These are phyloP conservation scores for Daedaleopsis nitida DNA, from an alignment of 768 basidiomycete genomes.

Conservation along the genomic window DNA sequence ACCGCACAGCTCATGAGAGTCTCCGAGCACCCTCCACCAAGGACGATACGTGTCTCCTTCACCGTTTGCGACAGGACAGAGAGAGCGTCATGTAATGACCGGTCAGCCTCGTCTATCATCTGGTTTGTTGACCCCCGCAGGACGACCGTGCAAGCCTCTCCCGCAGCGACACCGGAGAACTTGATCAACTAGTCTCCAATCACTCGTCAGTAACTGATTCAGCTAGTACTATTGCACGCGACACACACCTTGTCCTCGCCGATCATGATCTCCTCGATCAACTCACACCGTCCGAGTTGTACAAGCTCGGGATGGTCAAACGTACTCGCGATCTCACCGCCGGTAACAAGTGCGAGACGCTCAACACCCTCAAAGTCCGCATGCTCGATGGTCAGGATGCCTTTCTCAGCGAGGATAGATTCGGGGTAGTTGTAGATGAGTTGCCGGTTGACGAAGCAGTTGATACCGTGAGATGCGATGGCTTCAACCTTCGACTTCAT, in stretches of 20 bases:
- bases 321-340: conserved; percentile 95
- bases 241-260: conserved; percentile 91
- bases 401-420: conserved; percentile 89
- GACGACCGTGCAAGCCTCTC: conserved; percentile 97
- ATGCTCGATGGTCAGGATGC: conserved; percentile 96
- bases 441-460: conserved; percentile 96
- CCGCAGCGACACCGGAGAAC: conserved; percentile 98
- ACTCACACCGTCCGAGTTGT: conserved; percentile 88
- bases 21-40: conserved; percentile 97
- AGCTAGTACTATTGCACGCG: not conserved
- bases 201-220: not conserved
- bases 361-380: conserved; percentile 99
- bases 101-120: conserved; percentile 99
- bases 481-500: conserved; percentile 98
- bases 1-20: conserved; percentile 97
- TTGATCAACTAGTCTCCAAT: conserved; percentile 78
- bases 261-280: conserved; percentile 99
- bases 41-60: conserved; percentile 91
- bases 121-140: conserved; percentile 96
- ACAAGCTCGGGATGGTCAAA: conserved; percentile 93
- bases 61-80: conserved; percentile 97
- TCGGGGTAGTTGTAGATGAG: conserved; percentile 99
- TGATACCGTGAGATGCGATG: conserved; percentile 94
- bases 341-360: conserved; percentile 91
- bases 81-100: conserved; percentile 95